Conservation (phyloP, 371 early-diverging fungal genomes). For the Ordospora colligata region DNA sequence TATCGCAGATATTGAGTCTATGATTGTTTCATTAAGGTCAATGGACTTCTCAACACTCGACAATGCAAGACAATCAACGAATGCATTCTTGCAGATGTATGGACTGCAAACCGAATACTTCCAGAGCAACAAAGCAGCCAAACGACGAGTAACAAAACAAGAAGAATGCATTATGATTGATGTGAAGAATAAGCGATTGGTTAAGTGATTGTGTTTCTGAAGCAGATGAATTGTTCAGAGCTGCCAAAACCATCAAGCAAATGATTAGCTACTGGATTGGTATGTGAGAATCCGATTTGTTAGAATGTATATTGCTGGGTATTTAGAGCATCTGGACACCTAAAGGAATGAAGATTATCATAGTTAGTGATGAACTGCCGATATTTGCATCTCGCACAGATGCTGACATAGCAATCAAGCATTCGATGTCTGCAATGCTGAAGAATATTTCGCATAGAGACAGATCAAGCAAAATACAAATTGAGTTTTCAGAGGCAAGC, state of each 20-base stretch:
- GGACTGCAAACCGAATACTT: background rate
- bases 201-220: too few species aligned
- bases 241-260: too few species aligned
- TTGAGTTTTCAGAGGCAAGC: background rate
- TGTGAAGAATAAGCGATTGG: background rate
- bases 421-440: background rate
- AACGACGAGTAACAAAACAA: background rate
- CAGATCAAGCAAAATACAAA: background rate
- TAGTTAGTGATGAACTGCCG: background rate
- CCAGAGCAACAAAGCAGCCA: background rate
- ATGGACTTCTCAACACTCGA: background rate
- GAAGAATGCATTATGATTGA: background rate
- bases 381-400: background rate
- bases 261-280: background rate
- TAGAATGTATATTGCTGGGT: background rate
- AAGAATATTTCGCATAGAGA: background rate
- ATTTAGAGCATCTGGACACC: background rate
- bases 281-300: background rate
- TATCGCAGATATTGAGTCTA: background rate
- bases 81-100: background rate
- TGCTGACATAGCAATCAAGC: background rate
- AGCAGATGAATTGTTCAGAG: too few species aligned
- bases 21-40: background rate
- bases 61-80: background rate
- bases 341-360: background rate